Base-by-base conservation (phyloP, 2,329 filamentous ascomycete species). In the Dothidotthia symphoricarpi region DNA sequence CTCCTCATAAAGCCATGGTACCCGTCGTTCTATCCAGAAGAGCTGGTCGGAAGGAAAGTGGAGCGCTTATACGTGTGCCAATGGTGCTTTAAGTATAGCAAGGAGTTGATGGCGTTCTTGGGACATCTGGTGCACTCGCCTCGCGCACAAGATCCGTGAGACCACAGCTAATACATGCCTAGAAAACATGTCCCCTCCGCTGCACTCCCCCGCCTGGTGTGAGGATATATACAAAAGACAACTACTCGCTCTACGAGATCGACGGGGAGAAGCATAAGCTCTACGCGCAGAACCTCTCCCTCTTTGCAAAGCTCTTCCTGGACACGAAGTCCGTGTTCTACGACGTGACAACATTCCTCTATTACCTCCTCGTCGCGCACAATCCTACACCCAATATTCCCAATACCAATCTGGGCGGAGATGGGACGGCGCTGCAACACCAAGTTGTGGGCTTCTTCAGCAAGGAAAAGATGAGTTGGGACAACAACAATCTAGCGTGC, bases 241-340 rank as follows among this genome's bases (percentile, higher is more conserved):
- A 85, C 53, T 94, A 90, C 76, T 84, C 86, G 44, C 82, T 98
- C 7, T 93, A 89, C 79, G 88, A 95, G 67, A 82, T 97, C 6
- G 93, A 98, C 61, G 93, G 93, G 14, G 89, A 90, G 61, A 80
- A 84, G 51, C 79, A 95, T 48, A 85, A 84, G 63, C 78, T 96
- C 19, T 97, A 95, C 65, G 90, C 88, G 53, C 93, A 97, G 69
- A 95, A 96, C 57, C 78, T 98, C 10, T 96, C 88, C 8, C 82
- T 98, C 30, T 96, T 97, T 66, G 90, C 89, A 17, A 98, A 97
- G 69, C 81, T 98, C 29, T 98, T 97, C 67, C 85, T 98, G 49
- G 90, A 97, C 67, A 95, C 94, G 62, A 98, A 98, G 63, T 95
- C 88, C 6, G 90, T 98, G 53, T 97, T 96, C 70, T 98, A 95